A percentile compares a stretch with the other conserved stretches of the same genome.
These are phyloP conservation scores for Cladorrhinum samala DNA, from an alignment of 495 filamentous ascomycete species.

Conservation along the genomic window DNA sequence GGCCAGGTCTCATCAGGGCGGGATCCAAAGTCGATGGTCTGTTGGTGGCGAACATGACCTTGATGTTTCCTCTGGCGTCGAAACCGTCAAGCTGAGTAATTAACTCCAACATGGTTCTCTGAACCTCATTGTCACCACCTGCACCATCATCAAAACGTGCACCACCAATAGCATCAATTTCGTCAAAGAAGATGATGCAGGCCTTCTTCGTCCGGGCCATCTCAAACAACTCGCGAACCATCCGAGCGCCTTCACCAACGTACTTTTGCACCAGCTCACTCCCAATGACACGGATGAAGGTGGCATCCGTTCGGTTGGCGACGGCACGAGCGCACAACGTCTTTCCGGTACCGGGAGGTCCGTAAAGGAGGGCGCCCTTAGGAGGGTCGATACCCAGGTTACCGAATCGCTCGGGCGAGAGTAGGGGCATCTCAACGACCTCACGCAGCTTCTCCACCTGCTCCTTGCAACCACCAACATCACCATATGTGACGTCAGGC, in stretches of 20 bases:
- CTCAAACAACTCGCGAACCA: slow-evolving; percentile 98
- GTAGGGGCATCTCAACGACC: slow-evolving; percentile 94
- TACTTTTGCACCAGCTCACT: slow-evolving; percentile 98
- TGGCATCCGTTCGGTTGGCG: slow-evolving; percentile 94
- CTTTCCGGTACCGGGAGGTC: slow-evolving; percentile 95
- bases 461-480: slow-evolving; percentile 98
- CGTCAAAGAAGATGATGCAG: slow-evolving; percentile 99
- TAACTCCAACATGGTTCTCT: slow-evolving; percentile 96
- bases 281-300: slow-evolving; percentile 97
- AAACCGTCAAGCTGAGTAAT: slow-evolving; percentile 98
- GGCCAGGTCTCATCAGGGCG: slow-evolving; percentile 91
- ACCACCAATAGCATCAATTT: slow-evolving; percentile 95
- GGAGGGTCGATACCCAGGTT: slow-evolving; percentile 97
- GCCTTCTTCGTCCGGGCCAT: slow-evolving; percentile 99
- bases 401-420: slow-evolving; percentile 95
- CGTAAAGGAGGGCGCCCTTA: slow-evolving; percentile 95
- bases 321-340: slow-evolving; percentile 96
- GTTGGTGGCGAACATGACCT: slow-evolving; percentile 99
- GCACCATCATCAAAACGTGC: slow-evolving; percentile 98
- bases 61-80: slow-evolving; percentile 96
- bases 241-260: slow-evolving; percentile 92
- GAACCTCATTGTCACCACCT: slow-evolving; percentile 98
- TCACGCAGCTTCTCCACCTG: slow-evolving; percentile 98
- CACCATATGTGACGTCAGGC: slow-evolving; percentile 97
- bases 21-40: slow-evolving; percentile 92